Evolutionary conservation across 2,329 filamentous ascomycete species (phyloP).

Genomic region (Pezicula rhizophila): DNA sequence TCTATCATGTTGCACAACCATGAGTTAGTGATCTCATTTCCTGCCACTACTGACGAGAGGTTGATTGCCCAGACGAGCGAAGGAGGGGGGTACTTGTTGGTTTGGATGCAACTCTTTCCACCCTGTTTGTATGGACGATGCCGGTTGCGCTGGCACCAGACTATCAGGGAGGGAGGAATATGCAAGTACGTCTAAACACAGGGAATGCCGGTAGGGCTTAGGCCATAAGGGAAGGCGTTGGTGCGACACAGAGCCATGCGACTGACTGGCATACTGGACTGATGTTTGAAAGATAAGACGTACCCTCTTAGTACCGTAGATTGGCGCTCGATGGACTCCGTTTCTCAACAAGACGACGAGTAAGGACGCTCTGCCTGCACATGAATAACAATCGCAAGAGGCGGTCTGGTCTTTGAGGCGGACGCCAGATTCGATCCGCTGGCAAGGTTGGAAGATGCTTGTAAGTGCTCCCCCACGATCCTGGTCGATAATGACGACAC

Average conservation of each 20-base stretch:
- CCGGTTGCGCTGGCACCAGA: conserved; percentile 10
- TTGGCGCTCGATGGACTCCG: background rate
- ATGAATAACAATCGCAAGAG: conserved; percentile 5
- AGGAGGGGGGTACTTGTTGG: conserved; percentile 1
- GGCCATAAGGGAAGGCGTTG: conserved; percentile 5
- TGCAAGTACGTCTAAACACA: conserved; percentile 9
- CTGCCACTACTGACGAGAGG: conserved; percentile 2
- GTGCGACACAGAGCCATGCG: conserved; percentile 2
- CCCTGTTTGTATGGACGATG: conserved; percentile 3
- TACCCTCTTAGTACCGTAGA: conserved; percentile 4
- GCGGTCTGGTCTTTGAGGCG: background rate
- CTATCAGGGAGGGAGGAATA: conserved; percentile 5
- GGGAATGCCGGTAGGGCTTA: conserved; percentile 12
- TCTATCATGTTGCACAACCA: conserved; percentile 26
- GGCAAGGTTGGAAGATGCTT: background rate
- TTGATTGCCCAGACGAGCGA: background rate
- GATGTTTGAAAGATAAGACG: conserved; percentile 4
- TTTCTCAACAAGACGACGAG: conserved; percentile 8
- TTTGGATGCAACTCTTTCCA: conserved; percentile 2
- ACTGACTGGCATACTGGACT: conserved; percentile 3
- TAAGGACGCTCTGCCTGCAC: conserved; percentile 15
- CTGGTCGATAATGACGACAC: background rate
- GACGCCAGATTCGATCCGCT: background rate
- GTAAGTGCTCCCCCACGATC: background rate
- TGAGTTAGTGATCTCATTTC: conserved; percentile 5